phyloP scores from a whole-genome alignment of 2,329 filamentous ascomycete genomes.

The Sporothrix humicola region DNA sequence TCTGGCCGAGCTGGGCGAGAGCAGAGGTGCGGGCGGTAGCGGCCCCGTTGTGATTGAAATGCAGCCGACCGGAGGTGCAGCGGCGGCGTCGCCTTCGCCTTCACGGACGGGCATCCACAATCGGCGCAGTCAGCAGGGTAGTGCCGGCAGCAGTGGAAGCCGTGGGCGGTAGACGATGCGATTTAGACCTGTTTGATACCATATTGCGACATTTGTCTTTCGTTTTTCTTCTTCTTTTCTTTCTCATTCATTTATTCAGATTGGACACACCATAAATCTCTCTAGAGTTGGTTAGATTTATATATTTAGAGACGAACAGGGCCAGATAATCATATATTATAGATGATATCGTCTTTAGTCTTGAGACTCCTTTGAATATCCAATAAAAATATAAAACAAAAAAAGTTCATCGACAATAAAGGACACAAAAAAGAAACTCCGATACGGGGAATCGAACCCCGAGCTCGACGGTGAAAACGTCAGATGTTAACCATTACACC shows the following conservation, averaged over 20 bases:
- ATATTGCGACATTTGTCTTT: background rate
- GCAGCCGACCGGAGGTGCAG: constrained; percentile 8
- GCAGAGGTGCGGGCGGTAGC: background rate
- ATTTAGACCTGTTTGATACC: constrained; percentile 11
- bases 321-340: background rate
- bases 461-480: no score
- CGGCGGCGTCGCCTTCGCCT: background rate
- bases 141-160: constrained; percentile 7
- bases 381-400: no score
- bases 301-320: background rate
- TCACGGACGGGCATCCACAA: constrained; percentile 35
- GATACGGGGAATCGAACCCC: no score
- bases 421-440: no score
- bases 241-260: background rate
- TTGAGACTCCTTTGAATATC: background rate
- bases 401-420: no score
- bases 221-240: no score
- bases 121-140: constrained; percentile 28
- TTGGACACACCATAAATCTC: background rate
- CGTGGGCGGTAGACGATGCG: background rate
- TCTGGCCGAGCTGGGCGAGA: constrained; percentile 36
- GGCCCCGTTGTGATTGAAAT: constrained; percentile 27
- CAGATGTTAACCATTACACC: no score
- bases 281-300: constrained; percentile 16
- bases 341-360: background rate